Evolutionary conservation across 2,329 filamentous ascomycete genomes (phyloP).

Genomic region (Dothistroma septosporum): DNA sequence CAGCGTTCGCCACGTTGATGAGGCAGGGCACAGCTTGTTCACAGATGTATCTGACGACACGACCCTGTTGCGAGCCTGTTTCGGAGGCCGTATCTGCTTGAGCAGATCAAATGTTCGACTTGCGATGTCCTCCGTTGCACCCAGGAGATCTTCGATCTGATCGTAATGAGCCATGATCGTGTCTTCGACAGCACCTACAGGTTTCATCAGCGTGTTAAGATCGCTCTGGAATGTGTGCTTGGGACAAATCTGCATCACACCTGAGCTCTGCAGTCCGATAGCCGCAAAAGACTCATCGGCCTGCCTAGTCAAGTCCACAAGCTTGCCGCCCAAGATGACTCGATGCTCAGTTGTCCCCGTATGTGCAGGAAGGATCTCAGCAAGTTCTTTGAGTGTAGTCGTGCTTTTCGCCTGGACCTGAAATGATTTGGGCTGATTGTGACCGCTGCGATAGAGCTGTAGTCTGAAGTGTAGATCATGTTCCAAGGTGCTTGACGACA

Average conservation of each 20-base stretch:
- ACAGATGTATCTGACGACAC: conserved; percentile 52
- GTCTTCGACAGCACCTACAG: conserved; percentile 58
- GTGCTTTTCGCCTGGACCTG: conserved; percentile 15
- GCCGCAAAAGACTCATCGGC: conserved; percentile 17
- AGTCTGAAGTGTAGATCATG: conserved; percentile 18
- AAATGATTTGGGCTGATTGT: conserved; percentile 14
- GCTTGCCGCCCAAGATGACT: conserved; percentile 25
- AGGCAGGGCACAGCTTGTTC: conserved; percentile 61
- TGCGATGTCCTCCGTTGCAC: conserved; percentile 57
- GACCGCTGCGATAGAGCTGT: conserved; percentile 22
- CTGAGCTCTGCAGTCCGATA: conserved; percentile 20
- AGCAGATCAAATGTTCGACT: conserved; percentile 6
- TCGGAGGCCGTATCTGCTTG: conserved; percentile 52
- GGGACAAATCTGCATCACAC: conserved; percentile 27
- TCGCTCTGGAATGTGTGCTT: conserved; percentile 25
- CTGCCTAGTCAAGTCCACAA: conserved; percentile 17
- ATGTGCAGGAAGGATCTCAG: conserved; percentile 17
- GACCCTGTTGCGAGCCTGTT: conserved; percentile 48
- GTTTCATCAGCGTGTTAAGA: conserved; percentile 25
- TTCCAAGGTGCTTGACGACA: background rate
- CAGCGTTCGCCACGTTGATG: conserved; percentile 61
- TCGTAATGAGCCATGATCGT: conserved; percentile 80
- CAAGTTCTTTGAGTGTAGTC: conserved; percentile 23
- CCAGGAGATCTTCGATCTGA: conserved; percentile 75
- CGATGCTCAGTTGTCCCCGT: conserved; percentile 25